A percentile compares a stretch with the other conserved stretches of the same genome.
Evolutionary conservation across 2,329 filamentous ascomycete genomes (phyloP).

Genomic region (Aspergillus niger): DNA sequence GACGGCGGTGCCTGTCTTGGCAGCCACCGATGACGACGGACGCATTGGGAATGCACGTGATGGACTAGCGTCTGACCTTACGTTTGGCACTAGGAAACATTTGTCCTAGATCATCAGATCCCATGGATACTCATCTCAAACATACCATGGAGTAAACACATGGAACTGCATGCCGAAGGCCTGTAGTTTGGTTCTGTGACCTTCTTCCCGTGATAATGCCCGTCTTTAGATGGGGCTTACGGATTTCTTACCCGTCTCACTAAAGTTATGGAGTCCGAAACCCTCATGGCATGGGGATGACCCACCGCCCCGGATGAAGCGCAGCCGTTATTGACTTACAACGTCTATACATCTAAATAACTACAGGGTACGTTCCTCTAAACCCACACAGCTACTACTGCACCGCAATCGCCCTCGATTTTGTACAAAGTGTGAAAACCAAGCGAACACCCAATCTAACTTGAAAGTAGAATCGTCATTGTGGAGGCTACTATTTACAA

Average conservation of each 20-base stretch:
- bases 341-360: neutral
- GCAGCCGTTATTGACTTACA: neutral
- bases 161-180: neutral
- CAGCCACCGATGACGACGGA: constrained; percentile 4
- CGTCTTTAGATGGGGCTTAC: neutral
- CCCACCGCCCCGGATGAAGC: neutral
- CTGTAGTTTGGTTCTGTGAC: neutral
- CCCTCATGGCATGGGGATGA: neutral
- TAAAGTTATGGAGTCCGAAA: neutral
- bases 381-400: neutral
- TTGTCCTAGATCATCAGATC: neutral
- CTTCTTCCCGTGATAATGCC: neutral
- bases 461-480: neutral
- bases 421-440: neutral
- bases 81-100: neutral
- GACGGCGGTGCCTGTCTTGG: constrained; percentile 11
- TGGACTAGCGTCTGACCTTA: neutral
- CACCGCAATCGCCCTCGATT: neutral
- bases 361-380: neutral
- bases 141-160: neutral
- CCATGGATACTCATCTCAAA: neutral
- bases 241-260: neutral
- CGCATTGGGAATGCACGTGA: constrained; percentile 10
- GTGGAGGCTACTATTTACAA: constrained; percentile 3
- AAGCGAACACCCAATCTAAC: neutral